Evolutionary conservation across 1,284 basidiomycete species (phyloP).

Genomic region (Phlebopus sp.): DNA sequence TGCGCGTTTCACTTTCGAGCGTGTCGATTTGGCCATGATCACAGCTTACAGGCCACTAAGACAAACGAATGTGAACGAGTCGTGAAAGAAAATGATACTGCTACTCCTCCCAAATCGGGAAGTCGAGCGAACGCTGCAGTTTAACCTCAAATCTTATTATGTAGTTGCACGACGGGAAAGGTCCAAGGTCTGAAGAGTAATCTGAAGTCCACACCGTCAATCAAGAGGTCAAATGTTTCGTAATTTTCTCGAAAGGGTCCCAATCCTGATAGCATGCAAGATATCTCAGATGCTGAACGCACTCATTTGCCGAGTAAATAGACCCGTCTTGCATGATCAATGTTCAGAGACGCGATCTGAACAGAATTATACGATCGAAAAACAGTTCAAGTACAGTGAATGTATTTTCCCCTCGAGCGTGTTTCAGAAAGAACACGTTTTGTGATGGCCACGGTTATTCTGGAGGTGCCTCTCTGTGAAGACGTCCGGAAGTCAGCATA

Average conservation of each 20-base stretch:
- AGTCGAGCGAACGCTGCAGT: no score
- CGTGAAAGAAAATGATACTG: no score
- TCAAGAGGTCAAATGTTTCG: no score
- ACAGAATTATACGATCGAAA: slow-evolving; percentile 10
- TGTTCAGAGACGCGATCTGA: not conserved
- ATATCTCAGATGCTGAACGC: no score
- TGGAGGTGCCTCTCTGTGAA: slow-evolving; percentile 67
- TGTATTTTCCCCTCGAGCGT: not conserved
- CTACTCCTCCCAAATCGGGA: no score
- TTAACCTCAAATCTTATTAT: no score
- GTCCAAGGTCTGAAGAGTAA: no score
- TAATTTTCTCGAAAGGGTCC: no score
- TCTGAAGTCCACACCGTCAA: no score
- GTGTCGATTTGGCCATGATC: slow-evolving; percentile 88
- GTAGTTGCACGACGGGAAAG: no score
- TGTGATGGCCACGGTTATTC: slow-evolving; percentile 30
- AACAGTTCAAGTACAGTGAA: slow-evolving; percentile 6
- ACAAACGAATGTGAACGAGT: not conserved
- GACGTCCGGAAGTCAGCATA: slow-evolving; percentile 25
- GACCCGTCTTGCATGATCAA: not conserved
- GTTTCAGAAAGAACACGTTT: slow-evolving; percentile 2
- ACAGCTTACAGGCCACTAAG: not conserved
- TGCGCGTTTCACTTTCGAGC: slow-evolving; percentile 86
- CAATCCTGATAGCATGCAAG: no score
- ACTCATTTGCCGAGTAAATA: no score